Base-by-base conservation (phyloP, 2,329 filamentous ascomycete genomes). In the Endocalyx cinctus region DNA sequence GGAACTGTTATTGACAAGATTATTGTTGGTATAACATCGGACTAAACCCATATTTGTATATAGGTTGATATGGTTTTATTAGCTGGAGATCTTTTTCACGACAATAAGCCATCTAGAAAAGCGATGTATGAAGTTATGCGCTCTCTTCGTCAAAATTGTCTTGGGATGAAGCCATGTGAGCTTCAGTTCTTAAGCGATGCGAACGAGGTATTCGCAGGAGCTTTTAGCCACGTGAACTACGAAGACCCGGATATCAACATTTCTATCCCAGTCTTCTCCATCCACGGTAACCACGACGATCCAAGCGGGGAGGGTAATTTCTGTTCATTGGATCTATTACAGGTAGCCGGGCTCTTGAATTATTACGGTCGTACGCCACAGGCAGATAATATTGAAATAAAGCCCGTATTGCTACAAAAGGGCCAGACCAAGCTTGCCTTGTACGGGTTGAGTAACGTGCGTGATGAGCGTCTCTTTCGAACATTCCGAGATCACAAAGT, bases 111-210 rank as follows among this genome's bases (percentile, higher is more conserved):
- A 4, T 96, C 88, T 6, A 79, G 92, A 39, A 95, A 96, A 55
- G 82, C 89, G 17, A 86, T 98, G 76, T 97, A 92, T 58, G 87
- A 98, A 57, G 92, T 98, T 41, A 97, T 97, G 87, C 82, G 87
- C 19, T 92, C 87, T 3, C 71, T 98, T 18, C 82, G 92, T 33
- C 84, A 88, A 70, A 95, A 96, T 55, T 97, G 92, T 54, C 77
- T 94, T 5, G 92, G 94, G 22, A 87, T 94, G 64, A 96, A 94
- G 54, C 92, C 92, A 0, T 97, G 90, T 57, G 87, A 95, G 58
- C 72, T 98, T 39, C 87, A 98, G 60, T 88, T 97, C 61, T 72
- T 98, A 27, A 94, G 88, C 55, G 92, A 98, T 60, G 87, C 87
- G 6, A 87, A 82, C 47, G 85, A 94, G 51, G 86, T 90, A 42